Conservation (phyloP, 140 eudicot genomes). For the Senecio squalidus region DNA sequence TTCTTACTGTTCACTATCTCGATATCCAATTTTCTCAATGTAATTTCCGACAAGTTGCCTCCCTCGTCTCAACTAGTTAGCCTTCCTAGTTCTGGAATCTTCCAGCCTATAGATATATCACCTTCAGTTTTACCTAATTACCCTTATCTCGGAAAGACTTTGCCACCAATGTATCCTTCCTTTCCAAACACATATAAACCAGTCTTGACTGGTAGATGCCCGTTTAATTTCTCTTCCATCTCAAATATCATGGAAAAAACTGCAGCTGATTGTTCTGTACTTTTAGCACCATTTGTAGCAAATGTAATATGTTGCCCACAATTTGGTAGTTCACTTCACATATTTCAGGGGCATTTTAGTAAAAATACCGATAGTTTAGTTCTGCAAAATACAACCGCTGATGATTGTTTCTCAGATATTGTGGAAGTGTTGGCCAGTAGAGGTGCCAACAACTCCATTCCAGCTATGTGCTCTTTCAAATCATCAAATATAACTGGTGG, state of each 20-base stretch:
- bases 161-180: constrained; percentile 83
- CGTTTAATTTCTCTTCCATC: constrained; percentile 82
- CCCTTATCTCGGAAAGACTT: constrained; percentile 45
- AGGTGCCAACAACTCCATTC: constrained; percentile 79
- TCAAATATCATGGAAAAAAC: constrained; percentile 74
- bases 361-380: constrained; percentile 51
- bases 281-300: constrained; percentile 67
- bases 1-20: constrained; percentile 40
- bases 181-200: constrained; percentile 78
- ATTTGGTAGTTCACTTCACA: constrained; percentile 65
- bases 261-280: constrained; percentile 77
- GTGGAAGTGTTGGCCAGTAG: constrained; percentile 73
- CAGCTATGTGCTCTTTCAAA: constrained; percentile 57
- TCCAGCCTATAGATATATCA: constrained; percentile 79
- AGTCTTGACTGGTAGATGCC: constrained; percentile 80
- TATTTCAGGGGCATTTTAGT: constrained; percentile 78
- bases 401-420: constrained; percentile 80
- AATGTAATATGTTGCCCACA: constrained; percentile 96
- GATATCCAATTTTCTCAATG: constrained; percentile 24
- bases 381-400: constrained; percentile 57
- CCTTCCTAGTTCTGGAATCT: constrained; percentile 57
- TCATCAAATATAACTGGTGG: constrained; percentile 81
- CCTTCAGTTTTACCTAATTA: constrained; percentile 79
- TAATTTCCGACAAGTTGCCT: constrained; percentile 28
- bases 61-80: constrained; percentile 47